A percentile compares a stretch with the other conserved stretches of the same genome.
Evolutionary conservation across 352 stramenopile genomes (phyloP).

Genomic region (Globisporangium acanthophoron): DNA sequence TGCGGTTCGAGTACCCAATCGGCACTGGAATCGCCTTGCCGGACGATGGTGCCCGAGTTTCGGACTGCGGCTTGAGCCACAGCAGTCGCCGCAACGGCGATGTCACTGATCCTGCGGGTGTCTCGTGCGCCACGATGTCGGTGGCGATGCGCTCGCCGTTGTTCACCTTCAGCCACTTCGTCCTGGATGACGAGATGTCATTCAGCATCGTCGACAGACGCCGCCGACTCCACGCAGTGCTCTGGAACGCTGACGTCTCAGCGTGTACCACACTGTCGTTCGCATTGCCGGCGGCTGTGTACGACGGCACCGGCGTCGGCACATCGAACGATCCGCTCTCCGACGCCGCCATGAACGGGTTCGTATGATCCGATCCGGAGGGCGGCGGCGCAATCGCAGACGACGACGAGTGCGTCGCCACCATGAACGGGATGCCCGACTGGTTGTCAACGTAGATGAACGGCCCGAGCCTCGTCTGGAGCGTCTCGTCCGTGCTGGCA

Average conservation of each 20-base stretch:
- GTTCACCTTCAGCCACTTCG: constrained; percentile 58
- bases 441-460: constrained; percentile 88
- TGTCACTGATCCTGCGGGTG: constrained; percentile 73
- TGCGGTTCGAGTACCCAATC: constrained; percentile 83
- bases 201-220: constrained; percentile 71
- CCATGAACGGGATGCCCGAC: constrained; percentile 76
- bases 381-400: constrained; percentile 13
- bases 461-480: constrained; percentile 51
- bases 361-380: constrained; percentile 6
- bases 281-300: constrained; percentile 13
- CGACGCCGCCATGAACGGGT: constrained; percentile 2
- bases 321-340: constrained; percentile 45
- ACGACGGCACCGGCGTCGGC: constrained; percentile 36
- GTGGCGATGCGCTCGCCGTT: constrained; percentile 66
- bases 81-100: constrained; percentile 66
- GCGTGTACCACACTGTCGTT: constrained; percentile 43
- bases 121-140: constrained; percentile 78
- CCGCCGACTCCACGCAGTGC: constrained; percentile 48
- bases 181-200: constrained; percentile 66
- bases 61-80: constrained; percentile 73
- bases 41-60: constrained; percentile 21
- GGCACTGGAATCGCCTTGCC: constrained; percentile 78
- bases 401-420: constrained; percentile 47
- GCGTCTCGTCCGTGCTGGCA: constrained; percentile 28
- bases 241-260: constrained; percentile 41